A percentile compares a stretch with the other conserved stretches of the same genome.
Evolutionary conservation across 805 yeast species (phyloP).

Genomic region (Wickerhamomyces sydowiorum): DNA sequence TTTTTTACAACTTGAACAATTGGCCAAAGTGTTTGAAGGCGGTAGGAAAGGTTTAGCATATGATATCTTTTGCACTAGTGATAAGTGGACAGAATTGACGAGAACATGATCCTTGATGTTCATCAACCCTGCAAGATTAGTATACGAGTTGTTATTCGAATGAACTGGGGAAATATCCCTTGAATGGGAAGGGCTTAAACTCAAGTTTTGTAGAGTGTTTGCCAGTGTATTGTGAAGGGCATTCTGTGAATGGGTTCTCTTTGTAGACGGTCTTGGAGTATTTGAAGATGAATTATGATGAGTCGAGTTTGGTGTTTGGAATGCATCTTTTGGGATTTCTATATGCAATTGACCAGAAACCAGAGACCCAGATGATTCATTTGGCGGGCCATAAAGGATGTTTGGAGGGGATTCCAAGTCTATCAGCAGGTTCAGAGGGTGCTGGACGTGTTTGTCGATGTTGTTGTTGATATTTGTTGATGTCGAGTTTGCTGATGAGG

Average conservation of each 20-base stretch:
- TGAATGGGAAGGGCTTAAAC: conserved; percentile 20
- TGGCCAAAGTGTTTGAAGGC: conserved; percentile 39
- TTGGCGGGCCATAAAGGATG: conserved; percentile 72
- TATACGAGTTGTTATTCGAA: conserved; percentile 16
- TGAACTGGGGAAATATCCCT: conserved; percentile 15
- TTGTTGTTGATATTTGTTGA: conserved; percentile 9
- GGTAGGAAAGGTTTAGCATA: conserved; percentile 64
- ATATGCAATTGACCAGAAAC: conserved; percentile 73
- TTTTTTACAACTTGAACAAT: conserved; percentile 54
- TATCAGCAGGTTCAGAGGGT: conserved; percentile 46
- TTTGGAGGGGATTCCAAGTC: conserved; percentile 89
- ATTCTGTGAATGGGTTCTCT: conserved; percentile 12
- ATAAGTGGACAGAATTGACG: conserved; percentile 54
- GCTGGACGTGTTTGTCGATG: conserved; percentile 17
- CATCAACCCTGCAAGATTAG: conserved; percentile 21
- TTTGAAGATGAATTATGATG: conserved; percentile 8
- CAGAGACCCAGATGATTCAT: conserved; percentile 79
- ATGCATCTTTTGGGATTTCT: conserved; percentile 34
- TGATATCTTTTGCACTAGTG: conserved; percentile 65
- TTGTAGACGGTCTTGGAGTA: conserved; percentile 17
- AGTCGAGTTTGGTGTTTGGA: conserved; percentile 5
- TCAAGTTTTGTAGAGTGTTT: conserved; percentile 19
- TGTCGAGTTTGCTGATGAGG: neutral
- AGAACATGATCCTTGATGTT: conserved; percentile 37
- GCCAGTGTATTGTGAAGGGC: conserved; percentile 14